phyloP scores from a whole-genome alignment of 805 yeast species.

The Sugiyamaella mastotermitis region DNA sequence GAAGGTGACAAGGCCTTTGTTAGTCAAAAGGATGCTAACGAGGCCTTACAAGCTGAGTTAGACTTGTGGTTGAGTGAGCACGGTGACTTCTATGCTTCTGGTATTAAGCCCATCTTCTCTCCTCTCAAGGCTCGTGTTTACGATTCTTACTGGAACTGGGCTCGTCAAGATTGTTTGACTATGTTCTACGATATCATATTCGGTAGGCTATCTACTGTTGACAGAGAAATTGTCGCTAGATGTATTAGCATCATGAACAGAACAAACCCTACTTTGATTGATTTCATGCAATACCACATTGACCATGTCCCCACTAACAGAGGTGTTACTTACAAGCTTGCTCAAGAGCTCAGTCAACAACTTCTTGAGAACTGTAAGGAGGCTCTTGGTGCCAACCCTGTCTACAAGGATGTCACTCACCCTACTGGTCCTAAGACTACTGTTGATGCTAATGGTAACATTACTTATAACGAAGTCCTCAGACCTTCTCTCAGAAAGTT shows the following conservation, averaged over 20 bases:
- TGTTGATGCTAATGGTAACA: slow-evolving; percentile 82
- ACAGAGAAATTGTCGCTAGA: slow-evolving; percentile 92
- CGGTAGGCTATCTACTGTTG: slow-evolving; percentile 84
- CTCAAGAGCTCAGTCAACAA: slow-evolving; percentile 84
- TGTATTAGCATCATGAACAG: slow-evolving; percentile 98
- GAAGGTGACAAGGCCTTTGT: slow-evolving; percentile 82
- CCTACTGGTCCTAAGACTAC: slow-evolving; percentile 94
- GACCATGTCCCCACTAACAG: slow-evolving; percentile 78
- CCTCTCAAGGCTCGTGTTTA: slow-evolving; percentile 90
- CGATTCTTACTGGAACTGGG: slow-evolving; percentile 99
- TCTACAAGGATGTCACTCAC: slow-evolving; percentile 87
- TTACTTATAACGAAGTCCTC: slow-evolving; percentile 76
- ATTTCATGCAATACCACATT: slow-evolving; percentile 92
- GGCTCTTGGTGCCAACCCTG: slow-evolving; percentile 74
- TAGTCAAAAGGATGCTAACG: slow-evolving; percentile 79
- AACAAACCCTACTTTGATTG: slow-evolving; percentile 86
- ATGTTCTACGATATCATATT: slow-evolving; percentile 95
- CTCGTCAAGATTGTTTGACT: slow-evolving; percentile 90
- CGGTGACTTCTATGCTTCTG: slow-evolving; percentile 91
- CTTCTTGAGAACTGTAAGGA: slow-evolving; percentile 93
- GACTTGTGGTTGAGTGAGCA: slow-evolving; percentile 88
- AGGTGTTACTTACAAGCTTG: slow-evolving; percentile 90
- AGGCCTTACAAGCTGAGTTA: slow-evolving; percentile 77
- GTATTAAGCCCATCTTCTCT: slow-evolving; percentile 86
- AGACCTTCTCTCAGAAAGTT: slow-evolving; percentile 89